phyloP scores from a whole-genome alignment of 2,329 filamentous ascomycete genomes.

The Sarocladiaceae sp. region DNA sequence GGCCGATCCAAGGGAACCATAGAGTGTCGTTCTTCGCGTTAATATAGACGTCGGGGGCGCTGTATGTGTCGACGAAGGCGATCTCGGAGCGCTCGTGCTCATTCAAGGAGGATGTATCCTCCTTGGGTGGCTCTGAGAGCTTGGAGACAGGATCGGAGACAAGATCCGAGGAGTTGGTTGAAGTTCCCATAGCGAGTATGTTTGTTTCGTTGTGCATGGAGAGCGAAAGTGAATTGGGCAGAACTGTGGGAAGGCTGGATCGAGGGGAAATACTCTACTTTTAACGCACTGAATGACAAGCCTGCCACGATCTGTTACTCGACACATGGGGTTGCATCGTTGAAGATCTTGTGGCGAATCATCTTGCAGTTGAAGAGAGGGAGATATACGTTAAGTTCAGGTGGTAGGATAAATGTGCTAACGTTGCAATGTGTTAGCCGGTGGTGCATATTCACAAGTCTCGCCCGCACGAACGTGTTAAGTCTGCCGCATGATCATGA shows the following conservation, averaged over 20 bases:
- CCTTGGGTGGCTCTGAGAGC: conserved; percentile 9
- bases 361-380: too few relatives aligned
- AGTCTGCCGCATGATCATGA: too few relatives aligned
- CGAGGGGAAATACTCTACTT: background rate
- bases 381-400: too few relatives aligned
- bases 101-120: conserved; percentile 9
- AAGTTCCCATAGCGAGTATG: conserved; percentile 9
- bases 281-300: too few relatives aligned
- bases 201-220: conserved; percentile 7
- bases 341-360: too few relatives aligned
- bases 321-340: too few relatives aligned
- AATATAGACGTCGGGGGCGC: conserved; percentile 19
- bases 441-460: too few relatives aligned
- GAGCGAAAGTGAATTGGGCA: conserved; percentile 5
- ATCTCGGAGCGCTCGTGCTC: conserved; percentile 14
- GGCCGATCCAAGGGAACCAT: conserved; percentile 16
- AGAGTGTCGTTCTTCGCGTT: conserved; percentile 16
- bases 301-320: too few relatives aligned
- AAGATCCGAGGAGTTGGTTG: conserved; percentile 10
- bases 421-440: too few relatives aligned
- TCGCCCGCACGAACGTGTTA: too few relatives aligned
- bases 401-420: too few relatives aligned
- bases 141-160: conserved; percentile 12
- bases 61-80: conserved; percentile 20
- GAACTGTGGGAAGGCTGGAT: background rate